Percentiles rank a stretch among this genome's conserved stretches.
phyloP scores from a whole-genome alignment of 352 stramenopile species.

The Nothophytophthora sp. region DNA sequence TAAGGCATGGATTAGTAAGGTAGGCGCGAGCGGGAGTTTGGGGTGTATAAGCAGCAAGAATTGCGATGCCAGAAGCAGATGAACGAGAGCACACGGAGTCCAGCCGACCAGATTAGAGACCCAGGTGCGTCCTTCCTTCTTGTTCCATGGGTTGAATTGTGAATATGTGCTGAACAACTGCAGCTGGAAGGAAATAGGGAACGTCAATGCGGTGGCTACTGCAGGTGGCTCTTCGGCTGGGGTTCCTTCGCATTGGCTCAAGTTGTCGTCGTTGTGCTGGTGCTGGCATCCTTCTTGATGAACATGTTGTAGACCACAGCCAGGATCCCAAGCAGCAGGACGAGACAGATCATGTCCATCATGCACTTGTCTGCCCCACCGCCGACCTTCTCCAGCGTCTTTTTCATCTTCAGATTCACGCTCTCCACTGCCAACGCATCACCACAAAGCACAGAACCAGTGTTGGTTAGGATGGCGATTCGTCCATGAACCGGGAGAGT shows the following conservation, averaged over 20 bases:
- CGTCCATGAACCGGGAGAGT: not conserved
- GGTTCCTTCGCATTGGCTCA: constrained; percentile 13
- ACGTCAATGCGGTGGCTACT: constrained; percentile 6
- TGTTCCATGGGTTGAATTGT: constrained; percentile 8
- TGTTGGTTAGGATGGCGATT: not conserved
- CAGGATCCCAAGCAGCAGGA: constrained; percentile 82
- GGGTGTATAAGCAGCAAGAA: too few relatives aligned
- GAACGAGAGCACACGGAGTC: constrained; percentile 26
- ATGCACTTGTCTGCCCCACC: constrained; percentile 85
- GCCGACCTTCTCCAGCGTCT: constrained; percentile 70
- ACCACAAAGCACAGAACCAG: not conserved
- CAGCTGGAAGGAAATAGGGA: constrained; percentile 18
- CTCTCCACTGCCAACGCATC: constrained; percentile 58
- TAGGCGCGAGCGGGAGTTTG: too few relatives aligned
- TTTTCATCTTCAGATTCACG: constrained; percentile 88
- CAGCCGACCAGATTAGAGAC: constrained; percentile 10
- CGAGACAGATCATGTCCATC: constrained; percentile 91
- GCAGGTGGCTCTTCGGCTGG: too few relatives aligned
- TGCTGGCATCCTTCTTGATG: constrained; percentile 61
- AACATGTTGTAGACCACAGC: constrained; percentile 91
- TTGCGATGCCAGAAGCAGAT: too few relatives aligned
- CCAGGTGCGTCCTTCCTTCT: constrained; percentile 32
- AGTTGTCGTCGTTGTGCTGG: constrained; percentile 22
- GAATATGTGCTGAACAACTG: constrained; percentile 17
- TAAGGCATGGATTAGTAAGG: not conserved